Conservation (phyloP, 2,329 filamentous ascomycete genomes). For the Talaromyces sp. region DNA sequence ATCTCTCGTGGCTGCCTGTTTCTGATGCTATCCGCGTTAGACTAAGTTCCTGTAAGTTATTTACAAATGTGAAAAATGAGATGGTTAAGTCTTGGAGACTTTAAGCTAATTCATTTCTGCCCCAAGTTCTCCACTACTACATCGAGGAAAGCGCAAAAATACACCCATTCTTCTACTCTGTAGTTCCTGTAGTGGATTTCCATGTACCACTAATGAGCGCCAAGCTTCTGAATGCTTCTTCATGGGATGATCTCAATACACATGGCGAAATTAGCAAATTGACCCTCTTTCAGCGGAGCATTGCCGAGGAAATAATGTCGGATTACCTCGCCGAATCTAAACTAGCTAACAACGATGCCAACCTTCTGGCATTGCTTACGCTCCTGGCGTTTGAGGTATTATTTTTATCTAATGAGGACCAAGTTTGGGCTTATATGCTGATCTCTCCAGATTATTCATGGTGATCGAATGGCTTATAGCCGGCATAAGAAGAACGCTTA, state of each 20-base stretch:
- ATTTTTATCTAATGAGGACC: background rate
- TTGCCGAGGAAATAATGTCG: slow-evolving; percentile 12
- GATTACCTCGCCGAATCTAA: slow-evolving; percentile 6
- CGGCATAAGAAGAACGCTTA: slow-evolving; percentile 9
- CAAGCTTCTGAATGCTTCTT: slow-evolving; percentile 17
- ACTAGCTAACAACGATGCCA: background rate
- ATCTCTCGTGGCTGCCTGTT: slow-evolving; percentile 11
- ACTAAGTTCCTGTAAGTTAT: slow-evolving; percentile 14
- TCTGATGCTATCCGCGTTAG: slow-evolving; percentile 12
- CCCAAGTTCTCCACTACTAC: slow-evolving; percentile 16
- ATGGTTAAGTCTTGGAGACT: too few relatives aligned
- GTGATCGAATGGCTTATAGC: slow-evolving; percentile 10
- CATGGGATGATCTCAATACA: slow-evolving; percentile 16
- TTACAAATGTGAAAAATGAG: background rate
- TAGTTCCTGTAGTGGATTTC: slow-evolving; percentile 9
- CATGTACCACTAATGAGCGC: slow-evolving; percentile 16
- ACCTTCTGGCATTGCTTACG: slow-evolving; percentile 1
- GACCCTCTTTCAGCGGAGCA: slow-evolving; percentile 13
- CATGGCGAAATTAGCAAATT: slow-evolving; percentile 12
- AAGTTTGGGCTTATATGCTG: background rate
- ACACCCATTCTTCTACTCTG: slow-evolving; percentile 15
- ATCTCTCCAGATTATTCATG: slow-evolving; percentile 12
- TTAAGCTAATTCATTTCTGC: background rate
- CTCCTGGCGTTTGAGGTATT: slow-evolving; percentile 9
- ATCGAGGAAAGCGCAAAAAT: slow-evolving; percentile 11